These are phyloP conservation scores for Porogramme epimiltina DNA, from an alignment of 1,284 basidiomycete genomes.

Conservation along the genomic window DNA sequence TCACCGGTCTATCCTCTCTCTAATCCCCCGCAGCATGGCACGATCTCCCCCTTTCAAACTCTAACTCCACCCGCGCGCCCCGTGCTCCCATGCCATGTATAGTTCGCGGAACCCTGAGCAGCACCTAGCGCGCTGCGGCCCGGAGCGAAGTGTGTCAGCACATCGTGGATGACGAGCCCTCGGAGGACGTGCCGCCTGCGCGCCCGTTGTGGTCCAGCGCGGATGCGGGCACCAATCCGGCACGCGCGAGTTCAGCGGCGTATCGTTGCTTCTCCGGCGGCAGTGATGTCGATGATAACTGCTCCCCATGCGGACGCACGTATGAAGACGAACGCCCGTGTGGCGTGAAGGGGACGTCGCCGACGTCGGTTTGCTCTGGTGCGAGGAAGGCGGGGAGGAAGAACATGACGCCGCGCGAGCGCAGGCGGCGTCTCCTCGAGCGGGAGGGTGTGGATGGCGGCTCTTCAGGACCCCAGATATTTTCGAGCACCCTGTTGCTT, in stretches of 20 bases:
- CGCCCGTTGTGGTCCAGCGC: constrained; percentile 9
- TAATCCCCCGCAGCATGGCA: background rate
- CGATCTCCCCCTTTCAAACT: background rate
- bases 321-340: constrained; percentile 32
- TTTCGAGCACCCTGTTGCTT: constrained; percentile 52
- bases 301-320: constrained; percentile 20
- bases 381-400: constrained; percentile 83
- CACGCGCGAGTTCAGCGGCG: constrained; percentile 28
- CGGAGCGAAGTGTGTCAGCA: constrained; percentile 8
- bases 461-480: constrained; percentile 43
- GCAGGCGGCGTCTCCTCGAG: constrained; percentile 48
- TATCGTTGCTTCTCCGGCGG: constrained; percentile 41
- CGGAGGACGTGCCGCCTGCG: constrained; percentile 20
- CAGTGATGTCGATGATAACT: constrained; percentile 18
- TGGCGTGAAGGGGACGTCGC: constrained; percentile 20
- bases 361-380: constrained; percentile 48
- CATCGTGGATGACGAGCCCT: constrained; percentile 16
- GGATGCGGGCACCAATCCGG: constrained; percentile 21
- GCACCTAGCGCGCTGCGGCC: constrained; percentile 11
- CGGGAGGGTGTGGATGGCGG: constrained; percentile 37
- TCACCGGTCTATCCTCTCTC: constrained; percentile 3
- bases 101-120: background rate
- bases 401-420: constrained; percentile 68
- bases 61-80: background rate
- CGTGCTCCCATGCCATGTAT: background rate